phyloP scores from a whole-genome alignment of 192 early-diverging fungal species.

The Umbelopsis sp. region DNA sequence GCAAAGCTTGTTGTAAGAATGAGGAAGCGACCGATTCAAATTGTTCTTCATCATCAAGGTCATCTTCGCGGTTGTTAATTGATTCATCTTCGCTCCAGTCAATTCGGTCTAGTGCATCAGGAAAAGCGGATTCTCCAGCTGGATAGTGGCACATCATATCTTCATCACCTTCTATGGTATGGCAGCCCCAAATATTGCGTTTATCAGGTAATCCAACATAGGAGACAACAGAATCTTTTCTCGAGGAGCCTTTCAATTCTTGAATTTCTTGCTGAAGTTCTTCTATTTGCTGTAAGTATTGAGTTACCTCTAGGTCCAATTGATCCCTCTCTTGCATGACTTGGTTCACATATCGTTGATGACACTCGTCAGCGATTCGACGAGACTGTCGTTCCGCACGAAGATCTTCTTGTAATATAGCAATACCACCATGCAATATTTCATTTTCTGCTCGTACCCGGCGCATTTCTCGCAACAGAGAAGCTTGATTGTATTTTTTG shows the following conservation, averaged over 20 bases:
- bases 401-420: constrained; percentile 28
- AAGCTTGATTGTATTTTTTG: constrained; percentile 3
- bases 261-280: constrained; percentile 18
- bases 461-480: constrained; percentile 31
- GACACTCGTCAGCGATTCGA: constrained; percentile 23
- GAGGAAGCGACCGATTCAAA: constrained; percentile 42
- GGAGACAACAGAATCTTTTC: not conserved
- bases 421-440: constrained; percentile 17
- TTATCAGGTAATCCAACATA: constrained; percentile 17
- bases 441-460: constrained; percentile 34
- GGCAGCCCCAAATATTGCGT: constrained; percentile 22
- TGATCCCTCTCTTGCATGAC: constrained; percentile 1
- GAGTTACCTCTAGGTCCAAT: constrained; percentile 19
- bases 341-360: constrained; percentile 28
- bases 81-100: constrained; percentile 22
- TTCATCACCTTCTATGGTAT: constrained; percentile 17
- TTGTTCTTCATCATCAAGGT: constrained; percentile 31
- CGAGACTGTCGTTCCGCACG: constrained; percentile 25
- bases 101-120: constrained; percentile 3
- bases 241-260: not conserved
- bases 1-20: constrained; percentile 38
- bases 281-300: constrained; percentile 27
- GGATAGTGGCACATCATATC: constrained; percentile 17
- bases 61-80: constrained; percentile 29
- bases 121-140: constrained; percentile 24